Conservation (phyloP, 106 monocot species). For the Cymbidium sinense region DNA sequence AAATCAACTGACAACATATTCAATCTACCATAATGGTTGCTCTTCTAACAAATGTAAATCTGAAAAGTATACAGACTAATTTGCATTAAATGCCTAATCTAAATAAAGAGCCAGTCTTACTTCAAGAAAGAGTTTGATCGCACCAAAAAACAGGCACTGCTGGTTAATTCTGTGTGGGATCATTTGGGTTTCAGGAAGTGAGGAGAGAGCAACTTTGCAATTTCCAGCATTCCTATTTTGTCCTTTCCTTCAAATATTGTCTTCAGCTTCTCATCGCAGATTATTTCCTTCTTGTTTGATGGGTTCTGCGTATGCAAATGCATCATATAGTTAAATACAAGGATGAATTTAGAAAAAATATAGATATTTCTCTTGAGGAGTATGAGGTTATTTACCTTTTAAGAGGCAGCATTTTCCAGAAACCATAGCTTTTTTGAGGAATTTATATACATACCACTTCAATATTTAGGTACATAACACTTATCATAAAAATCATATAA, state of each 20-base stretch:
- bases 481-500: too few species aligned
- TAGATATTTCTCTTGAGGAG: neutral
- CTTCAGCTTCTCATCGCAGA: conserved; percentile 57
- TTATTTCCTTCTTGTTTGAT: conserved; percentile 51
- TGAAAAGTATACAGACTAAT: neutral
- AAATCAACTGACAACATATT: too few species aligned
- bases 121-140: neutral
- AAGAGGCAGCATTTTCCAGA: neutral
- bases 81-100: neutral
- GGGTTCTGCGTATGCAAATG: conserved; percentile 37
- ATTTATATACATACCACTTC: too few species aligned
- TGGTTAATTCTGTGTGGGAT: neutral
- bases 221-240: conserved; percentile 53
- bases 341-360: neutral
- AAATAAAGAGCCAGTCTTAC: neutral
- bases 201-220: conserved; percentile 31
- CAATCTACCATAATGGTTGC: neutral
- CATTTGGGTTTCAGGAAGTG: conserved; percentile 33
- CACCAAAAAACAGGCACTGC: neutral
- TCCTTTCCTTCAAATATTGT: conserved; percentile 57
- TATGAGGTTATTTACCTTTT: neutral
- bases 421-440: neutral
- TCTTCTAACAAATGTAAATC: neutral
- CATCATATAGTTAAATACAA: neutral
- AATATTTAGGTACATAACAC: too few species aligned